A percentile compares a stretch with the other conserved stretches of the same genome.
Evolutionary conservation across 768 basidiomycete genomes (phyloP).

Genomic region (Paxillus rubicundulus): DNA sequence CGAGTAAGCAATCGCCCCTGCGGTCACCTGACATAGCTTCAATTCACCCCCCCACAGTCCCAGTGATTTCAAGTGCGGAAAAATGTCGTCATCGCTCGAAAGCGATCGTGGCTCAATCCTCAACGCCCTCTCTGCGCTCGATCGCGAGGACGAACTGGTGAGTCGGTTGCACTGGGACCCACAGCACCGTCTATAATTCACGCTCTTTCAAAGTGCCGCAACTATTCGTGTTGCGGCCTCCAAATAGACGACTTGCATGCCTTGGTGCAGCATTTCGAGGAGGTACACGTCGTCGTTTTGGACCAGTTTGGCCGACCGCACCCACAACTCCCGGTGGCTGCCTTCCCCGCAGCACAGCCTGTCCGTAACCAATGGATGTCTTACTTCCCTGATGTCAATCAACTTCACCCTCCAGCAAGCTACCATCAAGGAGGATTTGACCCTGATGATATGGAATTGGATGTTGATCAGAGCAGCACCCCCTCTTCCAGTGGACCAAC

Average conservation of each 20-base stretch:
- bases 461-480: constrained; percentile 56
- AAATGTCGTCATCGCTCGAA: constrained; percentile 54
- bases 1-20: constrained; percentile 48
- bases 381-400: constrained; percentile 26
- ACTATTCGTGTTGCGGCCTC: constrained; percentile 89
- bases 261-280: constrained; percentile 90
- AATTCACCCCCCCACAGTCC: constrained; percentile 28
- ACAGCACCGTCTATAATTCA: neutral
- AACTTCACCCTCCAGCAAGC: constrained; percentile 23
- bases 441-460: constrained; percentile 81
- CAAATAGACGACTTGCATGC: constrained; percentile 75
- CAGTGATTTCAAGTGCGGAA: constrained; percentile 45
- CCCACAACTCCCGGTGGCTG: constrained; percentile 21
- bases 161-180: constrained; percentile 23
- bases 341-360: constrained; percentile 35
- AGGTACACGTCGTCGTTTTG: constrained; percentile 79
- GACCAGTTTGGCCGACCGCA: constrained; percentile 41
- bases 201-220: constrained; percentile 54
- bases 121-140: constrained; percentile 64
- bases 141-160: constrained; percentile 72
- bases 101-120: constrained; percentile 57
- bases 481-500: constrained; percentile 41
- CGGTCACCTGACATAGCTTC: neutral
- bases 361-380: constrained; percentile 33
- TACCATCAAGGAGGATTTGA: constrained; percentile 51